Conservation (phyloP, 768 basidiomycete genomes). For the Trametopsis cervina region DNA sequence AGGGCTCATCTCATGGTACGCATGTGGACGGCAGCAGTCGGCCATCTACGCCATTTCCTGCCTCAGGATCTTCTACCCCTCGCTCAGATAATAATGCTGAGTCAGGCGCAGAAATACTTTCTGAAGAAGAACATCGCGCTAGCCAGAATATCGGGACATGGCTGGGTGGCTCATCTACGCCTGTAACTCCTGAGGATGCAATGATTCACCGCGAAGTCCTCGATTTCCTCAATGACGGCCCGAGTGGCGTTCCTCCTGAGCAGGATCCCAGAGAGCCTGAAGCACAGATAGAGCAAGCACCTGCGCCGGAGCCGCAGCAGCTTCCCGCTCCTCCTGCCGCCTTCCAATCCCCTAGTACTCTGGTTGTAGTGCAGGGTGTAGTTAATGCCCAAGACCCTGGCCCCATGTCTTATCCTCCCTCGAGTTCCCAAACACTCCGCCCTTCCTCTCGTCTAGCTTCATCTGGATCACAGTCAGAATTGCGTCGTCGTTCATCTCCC, state of each 20-base stretch:
- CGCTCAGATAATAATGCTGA: background rate
- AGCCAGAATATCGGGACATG: slow-evolving; percentile 1
- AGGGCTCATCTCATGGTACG: background rate
- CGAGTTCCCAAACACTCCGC: slow-evolving; percentile 9
- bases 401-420: slow-evolving; percentile 12
- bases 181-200: slow-evolving; percentile 2
- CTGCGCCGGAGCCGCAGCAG: slow-evolving; percentile 4
- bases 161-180: background rate
- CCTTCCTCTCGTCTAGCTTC: slow-evolving; percentile 10
- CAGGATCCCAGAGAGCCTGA: background rate
- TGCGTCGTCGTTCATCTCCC: slow-evolving; percentile 24
- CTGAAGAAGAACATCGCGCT: slow-evolving; percentile 3
- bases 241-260: background rate
- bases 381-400: slow-evolving; percentile 46
- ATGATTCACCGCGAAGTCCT: slow-evolving; percentile 15
- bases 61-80: slow-evolving; percentile 2
- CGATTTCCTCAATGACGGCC: slow-evolving; percentile 13
- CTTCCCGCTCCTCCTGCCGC: slow-evolving; percentile 13
- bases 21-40: slow-evolving; percentile 3
- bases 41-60: slow-evolving; percentile 2
- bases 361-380: slow-evolving; percentile 80
- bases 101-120: slow-evolving; percentile 1
- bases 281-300: background rate
- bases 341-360: slow-evolving; percentile 69
- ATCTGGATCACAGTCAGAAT: slow-evolving; percentile 14